Base-by-base conservation (phyloP, 257 asterid genomes). In the Forsythia suspensa region DNA sequence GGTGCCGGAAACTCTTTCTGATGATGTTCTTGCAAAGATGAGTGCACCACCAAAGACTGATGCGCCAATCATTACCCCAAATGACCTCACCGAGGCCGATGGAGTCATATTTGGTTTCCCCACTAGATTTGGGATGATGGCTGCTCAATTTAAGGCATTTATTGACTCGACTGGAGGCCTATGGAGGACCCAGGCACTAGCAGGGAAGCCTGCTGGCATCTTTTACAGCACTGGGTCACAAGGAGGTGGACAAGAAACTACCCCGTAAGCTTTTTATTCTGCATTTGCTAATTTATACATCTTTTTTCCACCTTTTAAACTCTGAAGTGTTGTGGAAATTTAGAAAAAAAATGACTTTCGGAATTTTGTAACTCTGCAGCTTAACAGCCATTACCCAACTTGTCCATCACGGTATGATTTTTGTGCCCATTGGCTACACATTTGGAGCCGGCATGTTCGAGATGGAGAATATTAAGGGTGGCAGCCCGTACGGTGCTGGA, bases 191-290 rank as follows among this genome's bases (percentile, higher is more conserved):
- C 90, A 86, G 79, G 85, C 85, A 0, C 76, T 90, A 1, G 95
- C 88, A 10, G 95, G 95, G 46, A 90, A 90, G 73, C 93, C 90
- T 7, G 95, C 90, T 0, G 95, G 95, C 8, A 80, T 89, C 43
- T 90, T 90, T 82, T 87, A 29, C 83, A 81, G 91, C 88, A 90
- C 93, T 10, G 93, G 91, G 6, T 70, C 90, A 61, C 95, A 90
- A 76, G 95, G 95, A 48, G 87, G 95, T 4, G 95, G 95, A 59
- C 93, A 90, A 74, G 95, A 90, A 69, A 90, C 95, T 2, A 90
- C 95, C 15, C 76, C 93, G 93, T 90, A 77, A 78, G 92, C 77
- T 38, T 74, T 29, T 46, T 43, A 24, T 29, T 34, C 29, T 3
- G 13, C 51, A 6, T 29, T 16, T 11, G 3, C 43, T 57, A 43